Percentiles rank a stretch among this genome's conserved stretches.
phyloP scores from a whole-genome alignment of 2,329 filamentous ascomycete genomes.

The Colletotrichum horii region DNA sequence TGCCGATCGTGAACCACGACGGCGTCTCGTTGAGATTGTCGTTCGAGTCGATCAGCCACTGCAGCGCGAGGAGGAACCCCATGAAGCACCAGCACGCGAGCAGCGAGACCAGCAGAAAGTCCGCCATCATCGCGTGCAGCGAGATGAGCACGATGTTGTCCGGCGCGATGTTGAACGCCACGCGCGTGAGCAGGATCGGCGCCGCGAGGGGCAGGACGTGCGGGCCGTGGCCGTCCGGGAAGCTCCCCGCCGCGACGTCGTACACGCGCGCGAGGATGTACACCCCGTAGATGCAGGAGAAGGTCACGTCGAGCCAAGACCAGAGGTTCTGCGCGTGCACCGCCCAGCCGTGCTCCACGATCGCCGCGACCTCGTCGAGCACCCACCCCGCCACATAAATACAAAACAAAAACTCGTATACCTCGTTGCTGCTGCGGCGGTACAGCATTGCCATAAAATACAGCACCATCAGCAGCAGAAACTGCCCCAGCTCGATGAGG shows the following conservation, averaged over 20 bases:
- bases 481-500: constrained; percentile 69
- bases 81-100: constrained; percentile 65
- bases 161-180: constrained; percentile 76
- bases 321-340: constrained; percentile 78
- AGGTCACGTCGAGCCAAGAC: constrained; percentile 77
- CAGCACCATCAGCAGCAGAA: constrained; percentile 65
- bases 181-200: constrained; percentile 71
- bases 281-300: constrained; percentile 64
- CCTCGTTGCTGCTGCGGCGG: constrained; percentile 53
- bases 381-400: constrained; percentile 72
- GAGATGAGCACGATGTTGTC: constrained; percentile 80
- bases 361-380: constrained; percentile 68
- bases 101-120: constrained; percentile 71
- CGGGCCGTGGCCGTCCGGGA: constrained; percentile 57
- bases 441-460: constrained; percentile 70
- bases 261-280: constrained; percentile 67
- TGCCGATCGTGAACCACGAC: constrained; percentile 63
- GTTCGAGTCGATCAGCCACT: constrained; percentile 58
- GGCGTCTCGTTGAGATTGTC: constrained; percentile 32
- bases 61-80: constrained; percentile 72
- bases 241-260: constrained; percentile 43
- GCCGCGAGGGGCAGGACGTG: constrained; percentile 71
- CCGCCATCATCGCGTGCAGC: constrained; percentile 75
- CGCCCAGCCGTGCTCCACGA: constrained; percentile 69
- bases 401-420: constrained; percentile 64